Evolutionary conservation across 352 stramenopile species (phyloP).

Genomic region (Pythium coloratum): DNA sequence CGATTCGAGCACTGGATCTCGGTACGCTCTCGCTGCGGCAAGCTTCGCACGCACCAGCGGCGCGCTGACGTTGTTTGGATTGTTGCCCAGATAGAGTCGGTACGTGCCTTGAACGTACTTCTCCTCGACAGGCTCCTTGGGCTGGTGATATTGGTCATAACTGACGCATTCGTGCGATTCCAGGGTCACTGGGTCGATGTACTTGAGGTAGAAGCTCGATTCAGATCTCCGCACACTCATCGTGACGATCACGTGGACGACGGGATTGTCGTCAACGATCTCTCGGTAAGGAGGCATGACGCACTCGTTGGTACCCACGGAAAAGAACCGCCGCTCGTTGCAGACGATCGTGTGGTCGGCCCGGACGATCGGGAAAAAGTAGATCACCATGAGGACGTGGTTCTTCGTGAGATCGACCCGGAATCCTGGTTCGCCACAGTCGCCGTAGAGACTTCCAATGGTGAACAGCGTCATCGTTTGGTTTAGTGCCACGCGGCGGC

Average conservation of each 20-base stretch:
- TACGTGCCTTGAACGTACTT: constrained; percentile 59
- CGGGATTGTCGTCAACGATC: constrained; percentile 42
- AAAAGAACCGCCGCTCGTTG: constrained; percentile 57
- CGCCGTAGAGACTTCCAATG: constrained; percentile 61
- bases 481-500: constrained; percentile 35
- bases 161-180: constrained; percentile 44
- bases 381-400: constrained; percentile 60
- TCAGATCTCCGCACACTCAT: constrained; percentile 33
- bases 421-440: constrained; percentile 66
- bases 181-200: constrained; percentile 46
- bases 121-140: constrained; percentile 28
- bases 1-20: constrained; percentile 21
- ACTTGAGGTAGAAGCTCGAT: constrained; percentile 59
- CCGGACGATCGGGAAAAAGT: constrained; percentile 54
- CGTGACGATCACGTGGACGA: constrained; percentile 58
- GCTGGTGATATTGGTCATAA: constrained; percentile 29
- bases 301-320: constrained; percentile 24
- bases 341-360: constrained; percentile 33
- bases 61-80: constrained; percentile 49
- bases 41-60: constrained; percentile 12
- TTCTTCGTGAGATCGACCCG: constrained; percentile 59
- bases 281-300: constrained; percentile 31
- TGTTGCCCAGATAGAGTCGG: constrained; percentile 63
- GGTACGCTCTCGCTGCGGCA: constrained; percentile 18
- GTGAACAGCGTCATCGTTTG: constrained; percentile 72